Percentiles rank a stretch among this genome's conserved stretches.
phyloP scores from a whole-genome alignment of 805 yeast genomes.

The Pichia eremophila region DNA sequence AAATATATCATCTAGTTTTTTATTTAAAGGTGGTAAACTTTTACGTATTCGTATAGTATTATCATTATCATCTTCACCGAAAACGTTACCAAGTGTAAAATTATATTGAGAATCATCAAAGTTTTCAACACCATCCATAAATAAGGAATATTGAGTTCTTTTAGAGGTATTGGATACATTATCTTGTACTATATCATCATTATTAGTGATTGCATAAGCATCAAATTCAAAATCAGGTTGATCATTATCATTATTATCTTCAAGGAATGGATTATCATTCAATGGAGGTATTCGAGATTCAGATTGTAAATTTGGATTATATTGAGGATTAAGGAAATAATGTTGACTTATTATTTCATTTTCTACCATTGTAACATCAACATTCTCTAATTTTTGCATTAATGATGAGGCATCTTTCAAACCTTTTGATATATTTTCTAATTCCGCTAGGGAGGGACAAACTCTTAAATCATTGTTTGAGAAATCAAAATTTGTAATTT shows the following conservation, averaged over 20 bases:
- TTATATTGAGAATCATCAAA: conserved; percentile 10
- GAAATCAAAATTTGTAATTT: conserved; percentile 1
- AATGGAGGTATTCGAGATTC: neutral
- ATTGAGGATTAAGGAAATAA: neutral
- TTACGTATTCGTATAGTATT: neutral
- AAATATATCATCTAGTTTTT: neutral
- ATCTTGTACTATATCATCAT: conserved; percentile 16
- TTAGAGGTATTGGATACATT: conserved; percentile 5
- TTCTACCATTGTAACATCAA: neutral
- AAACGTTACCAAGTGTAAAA: neutral
- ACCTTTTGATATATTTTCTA: neutral
- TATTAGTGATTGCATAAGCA: conserved; percentile 13
- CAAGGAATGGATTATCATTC: neutral
- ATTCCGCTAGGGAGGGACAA: conserved; percentile 4
- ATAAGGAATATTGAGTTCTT: conserved; percentile 25
- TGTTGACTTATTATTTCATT: neutral
- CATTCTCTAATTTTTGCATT: conserved; percentile 17
- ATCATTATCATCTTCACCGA: neutral
- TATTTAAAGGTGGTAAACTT: neutral
- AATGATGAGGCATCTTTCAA: conserved; percentile 9
- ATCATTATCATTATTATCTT: too few relatives aligned
- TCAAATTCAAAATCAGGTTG: conserved; percentile 6
- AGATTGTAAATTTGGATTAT: neutral
- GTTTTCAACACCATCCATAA: conserved; percentile 23
- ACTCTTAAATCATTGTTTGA: neutral